These are phyloP conservation scores for Chlamydomonas sphaeroides DNA, from an alignment of 139 green algal species.

Conservation along the genomic window DNA sequence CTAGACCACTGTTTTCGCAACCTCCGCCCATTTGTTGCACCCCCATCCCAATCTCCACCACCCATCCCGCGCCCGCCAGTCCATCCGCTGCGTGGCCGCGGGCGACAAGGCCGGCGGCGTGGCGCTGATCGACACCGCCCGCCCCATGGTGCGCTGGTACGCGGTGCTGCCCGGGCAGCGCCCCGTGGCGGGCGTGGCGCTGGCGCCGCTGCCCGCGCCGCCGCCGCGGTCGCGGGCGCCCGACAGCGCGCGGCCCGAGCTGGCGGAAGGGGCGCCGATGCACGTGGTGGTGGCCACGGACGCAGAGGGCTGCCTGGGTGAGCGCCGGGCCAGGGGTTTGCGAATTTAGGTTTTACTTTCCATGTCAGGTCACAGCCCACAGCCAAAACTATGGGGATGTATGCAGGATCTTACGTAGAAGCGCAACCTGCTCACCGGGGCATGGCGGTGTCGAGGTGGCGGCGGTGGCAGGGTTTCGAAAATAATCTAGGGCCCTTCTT, in stretches of 20 bases:
- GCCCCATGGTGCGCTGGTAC: conserved; percentile 41
- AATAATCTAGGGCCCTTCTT: too few species aligned
- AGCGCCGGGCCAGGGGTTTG: background rate
- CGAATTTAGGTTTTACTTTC: too few species aligned
- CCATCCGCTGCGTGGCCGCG: conserved; percentile 18
- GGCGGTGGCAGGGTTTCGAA: too few species aligned
- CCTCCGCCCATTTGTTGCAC: too few species aligned
- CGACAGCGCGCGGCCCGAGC: background rate
- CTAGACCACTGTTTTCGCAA: too few species aligned
- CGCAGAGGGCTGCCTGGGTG: conserved; percentile 34
- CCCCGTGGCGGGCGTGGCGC: conserved; percentile 12
- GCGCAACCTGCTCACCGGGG: too few species aligned
- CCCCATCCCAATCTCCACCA: too few species aligned
- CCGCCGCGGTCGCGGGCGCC: background rate
- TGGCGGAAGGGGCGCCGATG: conserved; percentile 12
- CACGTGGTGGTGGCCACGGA: conserved; percentile 32
- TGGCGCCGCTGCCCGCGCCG: conserved; percentile 51
- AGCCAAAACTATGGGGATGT: too few species aligned
- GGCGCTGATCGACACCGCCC: conserved; percentile 42
- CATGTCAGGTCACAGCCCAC: too few species aligned
- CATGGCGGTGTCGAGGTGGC: too few species aligned
- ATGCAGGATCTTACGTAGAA: too few species aligned
- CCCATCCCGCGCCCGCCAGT: too few species aligned
- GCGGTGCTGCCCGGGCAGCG: conserved; percentile 25
- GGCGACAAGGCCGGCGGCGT: conserved; percentile 38